These are phyloP conservation scores for Rhynchospora pubera DNA, from an alignment of 176 grass and related monocot genomes.

Conservation along the genomic window DNA sequence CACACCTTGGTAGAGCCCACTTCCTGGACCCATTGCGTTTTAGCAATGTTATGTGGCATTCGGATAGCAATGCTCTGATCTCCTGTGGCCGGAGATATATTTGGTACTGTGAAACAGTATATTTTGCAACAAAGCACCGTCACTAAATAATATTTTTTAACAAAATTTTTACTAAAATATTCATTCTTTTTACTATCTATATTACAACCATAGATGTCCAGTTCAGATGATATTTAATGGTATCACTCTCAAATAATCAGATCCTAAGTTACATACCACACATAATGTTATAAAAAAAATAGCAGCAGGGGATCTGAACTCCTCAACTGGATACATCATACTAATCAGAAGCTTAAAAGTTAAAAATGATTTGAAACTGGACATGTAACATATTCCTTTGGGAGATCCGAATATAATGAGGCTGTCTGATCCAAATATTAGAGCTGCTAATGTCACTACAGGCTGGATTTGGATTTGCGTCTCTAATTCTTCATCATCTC, in stretches of 20 bases:
- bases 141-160: no score
- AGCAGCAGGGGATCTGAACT: background rate
- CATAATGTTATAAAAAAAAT: background rate
- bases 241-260: background rate
- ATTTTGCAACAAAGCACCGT: no score
- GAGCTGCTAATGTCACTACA: background rate
- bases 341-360: background rate
- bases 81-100: background rate
- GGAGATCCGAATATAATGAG: background rate
- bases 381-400: background rate
- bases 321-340: background rate
- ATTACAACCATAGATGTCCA: background rate
- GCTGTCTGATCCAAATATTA: background rate
- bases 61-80: background rate
- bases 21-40: background rate
- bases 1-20: background rate
- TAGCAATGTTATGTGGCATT: background rate
- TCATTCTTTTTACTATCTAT: no score
- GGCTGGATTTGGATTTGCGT: conserved; percentile 10
- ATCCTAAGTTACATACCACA: background rate
- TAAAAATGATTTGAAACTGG: background rate
- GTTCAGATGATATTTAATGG: no score
- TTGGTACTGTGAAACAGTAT: background rate
- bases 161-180: no score
- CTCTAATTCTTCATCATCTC: background rate